Evolutionary conservation across 2,329 filamentous ascomycete genomes (phyloP).

Genomic region (Sporothrix luriei): DNA sequence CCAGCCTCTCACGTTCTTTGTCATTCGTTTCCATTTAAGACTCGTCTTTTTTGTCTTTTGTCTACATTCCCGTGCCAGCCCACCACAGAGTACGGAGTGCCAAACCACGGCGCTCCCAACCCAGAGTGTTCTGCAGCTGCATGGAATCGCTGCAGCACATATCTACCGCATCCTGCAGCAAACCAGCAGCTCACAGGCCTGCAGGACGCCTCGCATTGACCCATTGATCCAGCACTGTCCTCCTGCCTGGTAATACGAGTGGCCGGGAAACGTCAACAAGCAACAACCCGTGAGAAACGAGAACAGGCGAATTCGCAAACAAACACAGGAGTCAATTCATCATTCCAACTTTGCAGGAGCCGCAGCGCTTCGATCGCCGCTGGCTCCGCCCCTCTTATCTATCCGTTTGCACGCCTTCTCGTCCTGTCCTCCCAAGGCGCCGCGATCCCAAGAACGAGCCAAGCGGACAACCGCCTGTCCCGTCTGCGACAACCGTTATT

Average conservation of each 20-base stretch:
- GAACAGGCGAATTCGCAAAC: background rate
- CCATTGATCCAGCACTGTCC: slow-evolving; percentile 23
- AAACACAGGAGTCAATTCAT: background rate
- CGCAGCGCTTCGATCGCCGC: background rate
- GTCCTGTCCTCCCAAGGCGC: slow-evolving; percentile 10
- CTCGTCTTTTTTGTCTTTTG: background rate
- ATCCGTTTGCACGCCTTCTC: slow-evolving; percentile 1
- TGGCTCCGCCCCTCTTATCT: slow-evolving; percentile 14
- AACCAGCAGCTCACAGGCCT: slow-evolving; percentile 4
- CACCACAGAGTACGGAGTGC: too few species aligned
- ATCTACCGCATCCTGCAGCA: background rate
- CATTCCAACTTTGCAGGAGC: background rate
- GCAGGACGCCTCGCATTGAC: slow-evolving; percentile 23
- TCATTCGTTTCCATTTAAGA: background rate
- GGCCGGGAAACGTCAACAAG: slow-evolving; percentile 21
- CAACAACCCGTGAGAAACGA: slow-evolving; percentile 4
- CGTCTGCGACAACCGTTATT: slow-evolving; percentile 20
- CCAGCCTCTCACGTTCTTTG: slow-evolving; percentile 10
- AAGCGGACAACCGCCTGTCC: slow-evolving; percentile 21
- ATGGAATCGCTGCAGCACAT: slow-evolving; percentile 3
- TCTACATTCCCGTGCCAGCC: slow-evolving; percentile 1
- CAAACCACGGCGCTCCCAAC: background rate
- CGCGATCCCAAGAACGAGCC: slow-evolving; percentile 14
- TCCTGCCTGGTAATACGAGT: slow-evolving; percentile 8
- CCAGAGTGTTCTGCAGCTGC: background rate